These are phyloP conservation scores for Ceratocystis alfenasii DNA, from an alignment of 2,329 filamentous ascomycete genomes.

Conservation along the genomic window DNA sequence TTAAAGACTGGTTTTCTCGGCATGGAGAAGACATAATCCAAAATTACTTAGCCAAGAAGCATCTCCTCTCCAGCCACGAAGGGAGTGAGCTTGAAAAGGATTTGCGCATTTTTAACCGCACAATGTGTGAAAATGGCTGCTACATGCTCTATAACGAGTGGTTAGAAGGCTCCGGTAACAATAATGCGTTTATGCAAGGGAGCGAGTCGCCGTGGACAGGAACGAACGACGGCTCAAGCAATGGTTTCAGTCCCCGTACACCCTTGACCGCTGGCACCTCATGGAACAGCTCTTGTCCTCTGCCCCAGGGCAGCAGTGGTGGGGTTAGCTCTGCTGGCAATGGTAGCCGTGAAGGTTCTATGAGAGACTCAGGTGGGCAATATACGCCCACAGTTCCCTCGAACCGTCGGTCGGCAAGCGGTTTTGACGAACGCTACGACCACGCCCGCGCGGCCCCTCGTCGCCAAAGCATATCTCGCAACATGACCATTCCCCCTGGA, in stretches of 20 bases:
- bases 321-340: neutral
- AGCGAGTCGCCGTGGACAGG: slow-evolving; percentile 12
- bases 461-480: slow-evolving; percentile 18
- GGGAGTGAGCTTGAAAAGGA: neutral
- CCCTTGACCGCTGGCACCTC: slow-evolving; percentile 8
- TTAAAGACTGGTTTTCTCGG: slow-evolving; percentile 11
- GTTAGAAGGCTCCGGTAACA: neutral
- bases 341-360: neutral
- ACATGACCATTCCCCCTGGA: slow-evolving; percentile 9
- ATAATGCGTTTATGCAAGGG: slow-evolving; percentile 2
- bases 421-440: slow-evolving; percentile 12
- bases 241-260: slow-evolving; percentile 18
- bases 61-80: neutral
- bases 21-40: neutral
- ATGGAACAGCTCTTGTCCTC: slow-evolving; percentile 5
- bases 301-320: neutral
- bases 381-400: neutral
- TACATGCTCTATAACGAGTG: slow-evolving; percentile 11
- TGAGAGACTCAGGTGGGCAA: neutral
- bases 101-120: slow-evolving; percentile 12
- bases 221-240: slow-evolving; percentile 9
- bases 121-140: slow-evolving; percentile 7
- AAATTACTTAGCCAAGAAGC: neutral
- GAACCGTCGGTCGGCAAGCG: neutral
- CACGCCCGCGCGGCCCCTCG: slow-evolving; percentile 5